phyloP scores from a whole-genome alignment of 805 yeast genomes.

The Zygotorulaspora chibaensis region DNA sequence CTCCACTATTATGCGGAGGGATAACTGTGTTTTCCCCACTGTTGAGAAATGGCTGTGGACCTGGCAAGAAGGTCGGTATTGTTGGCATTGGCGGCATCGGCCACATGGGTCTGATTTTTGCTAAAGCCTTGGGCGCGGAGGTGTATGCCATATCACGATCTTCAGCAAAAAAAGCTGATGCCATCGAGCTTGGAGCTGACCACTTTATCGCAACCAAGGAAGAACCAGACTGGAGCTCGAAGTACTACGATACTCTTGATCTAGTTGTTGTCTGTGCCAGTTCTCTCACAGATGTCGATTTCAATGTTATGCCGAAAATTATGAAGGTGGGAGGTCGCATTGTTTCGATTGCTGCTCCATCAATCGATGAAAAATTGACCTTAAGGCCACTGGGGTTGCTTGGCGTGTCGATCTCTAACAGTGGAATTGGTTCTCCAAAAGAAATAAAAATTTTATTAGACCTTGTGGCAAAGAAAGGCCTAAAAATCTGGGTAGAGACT shows the following conservation, averaged over 20 bases:
- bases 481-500: conserved; percentile 51
- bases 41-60: conserved; percentile 46
- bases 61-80: conserved; percentile 49
- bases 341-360: conserved; percentile 26
- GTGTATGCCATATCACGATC: conserved; percentile 55
- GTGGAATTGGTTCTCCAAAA: conserved; percentile 41
- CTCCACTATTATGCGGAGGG: conserved; percentile 77
- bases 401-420: conserved; percentile 8
- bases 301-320: conserved; percentile 32
- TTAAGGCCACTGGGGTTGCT: conserved; percentile 16
- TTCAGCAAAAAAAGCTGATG: conserved; percentile 45
- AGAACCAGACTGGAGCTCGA: conserved; percentile 39
- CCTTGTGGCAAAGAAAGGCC: conserved; percentile 43
- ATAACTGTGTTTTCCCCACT: conserved; percentile 68
- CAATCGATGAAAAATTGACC: conserved; percentile 12
- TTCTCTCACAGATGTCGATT: conserved; percentile 38
- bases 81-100: conserved; percentile 57
- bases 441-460: conserved; percentile 48
- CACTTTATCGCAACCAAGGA: conserved; percentile 52
- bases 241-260: conserved; percentile 39
- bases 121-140: conserved; percentile 57
- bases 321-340: conserved; percentile 38
- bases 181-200: conserved; percentile 49
- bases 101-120: conserved; percentile 52
- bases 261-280: conserved; percentile 48